These are phyloP conservation scores for Acanthamoeba lenticulata DNA, from an alignment of 208 protist species.

Conservation along the genomic window DNA sequence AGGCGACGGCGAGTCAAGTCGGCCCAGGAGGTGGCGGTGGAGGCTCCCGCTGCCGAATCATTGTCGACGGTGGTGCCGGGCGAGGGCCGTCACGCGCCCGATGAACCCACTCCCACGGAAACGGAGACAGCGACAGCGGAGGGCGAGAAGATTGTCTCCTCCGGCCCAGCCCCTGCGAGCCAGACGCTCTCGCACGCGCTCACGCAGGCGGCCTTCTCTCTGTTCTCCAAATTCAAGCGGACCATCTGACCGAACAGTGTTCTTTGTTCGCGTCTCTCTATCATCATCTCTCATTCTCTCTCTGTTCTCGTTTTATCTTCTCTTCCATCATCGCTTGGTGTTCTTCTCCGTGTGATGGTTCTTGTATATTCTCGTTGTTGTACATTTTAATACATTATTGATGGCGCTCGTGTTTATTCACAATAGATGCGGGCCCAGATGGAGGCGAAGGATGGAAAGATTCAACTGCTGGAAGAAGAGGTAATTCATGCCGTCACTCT, in stretches of 20 bases:
- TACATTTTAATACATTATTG: no score
- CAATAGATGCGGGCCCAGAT: slow-evolving; percentile 7
- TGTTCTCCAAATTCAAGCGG: slow-evolving; percentile 54
- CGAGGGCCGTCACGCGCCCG: neutral
- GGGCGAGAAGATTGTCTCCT: neutral
- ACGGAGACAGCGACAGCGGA: neutral
- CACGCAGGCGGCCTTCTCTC: neutral
- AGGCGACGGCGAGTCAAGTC: no score
- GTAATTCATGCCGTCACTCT: neutral
- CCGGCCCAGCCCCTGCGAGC: neutral
- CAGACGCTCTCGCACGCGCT: neutral
- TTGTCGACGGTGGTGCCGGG: neutral
- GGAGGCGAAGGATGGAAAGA: slow-evolving; percentile 33
- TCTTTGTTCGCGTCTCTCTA: neutral
- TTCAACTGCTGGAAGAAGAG: slow-evolving; percentile 32
- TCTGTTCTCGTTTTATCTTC: neutral
- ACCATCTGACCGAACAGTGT: slow-evolving; percentile 12
- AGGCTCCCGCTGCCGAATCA: no score
- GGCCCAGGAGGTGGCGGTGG: no score
- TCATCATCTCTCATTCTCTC: neutral
- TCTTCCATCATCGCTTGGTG: neutral
- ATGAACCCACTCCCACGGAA: neutral
- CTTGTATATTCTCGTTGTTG: no score
- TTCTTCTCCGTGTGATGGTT: no score
- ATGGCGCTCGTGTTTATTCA: neutral